Evolutionary conservation across 2,329 filamentous ascomycete genomes (phyloP).

Genomic region (Zymoseptoria brevis): DNA sequence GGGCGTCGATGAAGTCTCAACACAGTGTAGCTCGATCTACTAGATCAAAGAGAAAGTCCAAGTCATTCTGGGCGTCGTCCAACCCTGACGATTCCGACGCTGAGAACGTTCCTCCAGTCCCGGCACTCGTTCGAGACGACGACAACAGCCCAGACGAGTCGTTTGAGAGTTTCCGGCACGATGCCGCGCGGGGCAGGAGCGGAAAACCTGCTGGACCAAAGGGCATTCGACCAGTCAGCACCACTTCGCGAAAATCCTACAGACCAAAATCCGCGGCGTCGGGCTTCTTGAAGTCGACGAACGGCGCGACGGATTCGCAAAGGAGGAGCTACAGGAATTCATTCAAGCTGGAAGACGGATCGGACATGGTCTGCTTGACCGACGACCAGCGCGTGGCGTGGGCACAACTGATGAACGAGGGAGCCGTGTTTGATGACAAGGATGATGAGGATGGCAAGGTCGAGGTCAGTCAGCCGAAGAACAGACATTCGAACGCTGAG

Average conservation of each 20-base stretch:
- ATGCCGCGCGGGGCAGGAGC: background rate
- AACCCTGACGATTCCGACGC: slow-evolving; percentile 18
- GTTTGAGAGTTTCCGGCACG: background rate
- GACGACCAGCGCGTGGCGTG: slow-evolving; percentile 23
- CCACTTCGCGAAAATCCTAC: slow-evolving; percentile 17
- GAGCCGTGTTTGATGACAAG: slow-evolving; percentile 5
- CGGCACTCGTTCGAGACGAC: slow-evolving; percentile 11
- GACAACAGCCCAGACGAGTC: background rate
- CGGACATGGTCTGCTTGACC: slow-evolving; percentile 19
- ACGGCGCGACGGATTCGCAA: slow-evolving; percentile 11
- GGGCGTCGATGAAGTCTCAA: slow-evolving; percentile 8
- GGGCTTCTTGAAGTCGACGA: slow-evolving; percentile 21
- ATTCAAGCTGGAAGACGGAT: slow-evolving; percentile 14
- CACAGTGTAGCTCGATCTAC: slow-evolving; percentile 6
- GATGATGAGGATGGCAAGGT: background rate
- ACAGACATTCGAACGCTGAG: slow-evolving; percentile 17
- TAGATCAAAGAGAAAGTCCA: slow-evolving; percentile 7
- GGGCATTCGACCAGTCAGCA: slow-evolving; percentile 16
- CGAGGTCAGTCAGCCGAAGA: background rate
- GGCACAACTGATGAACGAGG: slow-evolving; percentile 19
- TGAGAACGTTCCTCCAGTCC: slow-evolving; percentile 15
- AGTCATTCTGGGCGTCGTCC: slow-evolving; percentile 17
- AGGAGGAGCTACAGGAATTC: slow-evolving; percentile 15
- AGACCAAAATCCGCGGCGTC: slow-evolving; percentile 17
- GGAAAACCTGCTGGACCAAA: background rate